phyloP scores from a whole-genome alignment of 352 stramenopile genomes.

The Elongisporangium undulatum region DNA sequence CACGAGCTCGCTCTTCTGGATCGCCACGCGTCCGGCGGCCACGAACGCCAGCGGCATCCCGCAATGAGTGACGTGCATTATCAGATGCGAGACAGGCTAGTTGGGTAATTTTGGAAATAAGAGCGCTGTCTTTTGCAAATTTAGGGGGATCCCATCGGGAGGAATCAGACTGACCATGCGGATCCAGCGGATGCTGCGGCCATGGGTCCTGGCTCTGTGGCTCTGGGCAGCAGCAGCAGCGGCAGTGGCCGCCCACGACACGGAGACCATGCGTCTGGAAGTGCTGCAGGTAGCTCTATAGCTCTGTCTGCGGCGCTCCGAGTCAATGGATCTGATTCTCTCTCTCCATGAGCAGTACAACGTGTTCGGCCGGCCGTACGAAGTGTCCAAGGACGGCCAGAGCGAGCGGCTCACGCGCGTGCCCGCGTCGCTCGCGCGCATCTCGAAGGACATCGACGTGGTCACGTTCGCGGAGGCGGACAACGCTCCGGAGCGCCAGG shows the following conservation, averaged over 20 bases:
- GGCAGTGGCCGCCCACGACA: neutral
- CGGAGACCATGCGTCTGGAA: conserved; percentile 39
- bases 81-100: neutral
- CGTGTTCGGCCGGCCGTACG: conserved; percentile 62
- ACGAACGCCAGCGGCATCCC: neutral
- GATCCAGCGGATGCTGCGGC: neutral
- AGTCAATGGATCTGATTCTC: neutral
- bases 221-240: neutral
- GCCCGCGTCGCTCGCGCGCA: conserved; percentile 33
- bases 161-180: neutral
- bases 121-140: neutral
- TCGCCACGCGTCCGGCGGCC: conserved; percentile 56
- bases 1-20: conserved; percentile 89
- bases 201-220: neutral
- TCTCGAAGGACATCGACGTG: conserved; percentile 58
- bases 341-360: conserved; percentile 71
- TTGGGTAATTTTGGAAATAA: neutral
- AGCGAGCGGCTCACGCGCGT: conserved; percentile 56
- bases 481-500: conserved; percentile 35
- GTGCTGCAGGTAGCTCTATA: conserved; percentile 43
- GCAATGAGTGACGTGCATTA: neutral
- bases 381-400: conserved; percentile 74
- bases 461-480: conserved; percentile 78
- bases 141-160: too few species aligned
- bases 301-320: neutral